Evolutionary conservation across 805 yeast genomes (phyloP).

Genomic region (Myxozyma sirexii): DNA sequence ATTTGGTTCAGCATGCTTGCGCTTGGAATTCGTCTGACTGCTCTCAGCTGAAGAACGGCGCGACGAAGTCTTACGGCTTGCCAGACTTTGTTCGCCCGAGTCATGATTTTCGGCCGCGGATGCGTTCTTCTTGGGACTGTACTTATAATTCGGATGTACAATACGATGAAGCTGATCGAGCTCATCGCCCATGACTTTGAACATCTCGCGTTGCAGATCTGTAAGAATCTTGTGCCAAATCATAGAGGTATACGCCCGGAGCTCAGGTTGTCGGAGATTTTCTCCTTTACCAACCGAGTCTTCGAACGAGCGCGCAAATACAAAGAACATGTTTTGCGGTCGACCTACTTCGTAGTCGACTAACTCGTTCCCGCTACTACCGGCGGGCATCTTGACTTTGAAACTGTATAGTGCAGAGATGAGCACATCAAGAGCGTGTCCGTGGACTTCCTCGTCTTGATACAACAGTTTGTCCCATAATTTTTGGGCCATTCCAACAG

Average conservation of each 20-base stretch:
- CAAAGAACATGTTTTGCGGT: neutral
- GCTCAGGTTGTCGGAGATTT: neutral
- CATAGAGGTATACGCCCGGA: neutral
- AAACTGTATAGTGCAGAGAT: neutral
- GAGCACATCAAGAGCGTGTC: neutral
- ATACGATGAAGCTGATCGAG: neutral
- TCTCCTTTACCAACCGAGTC: neutral
- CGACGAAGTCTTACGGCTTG: neutral
- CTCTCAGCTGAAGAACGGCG: neutral
- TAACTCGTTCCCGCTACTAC: neutral
- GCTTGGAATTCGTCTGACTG: neutral
- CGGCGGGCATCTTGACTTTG: neutral
- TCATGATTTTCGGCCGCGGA: neutral
- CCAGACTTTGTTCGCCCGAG: neutral
- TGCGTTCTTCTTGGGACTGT: neutral
- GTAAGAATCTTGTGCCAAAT: neutral
- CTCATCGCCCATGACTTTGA: neutral
- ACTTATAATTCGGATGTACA: neutral
- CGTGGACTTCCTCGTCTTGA: neutral
- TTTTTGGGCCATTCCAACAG: neutral
- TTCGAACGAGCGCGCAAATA: neutral
- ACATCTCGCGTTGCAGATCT: neutral
- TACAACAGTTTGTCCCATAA: neutral
- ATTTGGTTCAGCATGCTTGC: neutral
- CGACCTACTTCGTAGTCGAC: neutral